A percentile compares a stretch with the other conserved stretches of the same genome.
phyloP scores from a whole-genome alignment of 164 flowering plant genomes.

The Amborella trichopoda region DNA sequence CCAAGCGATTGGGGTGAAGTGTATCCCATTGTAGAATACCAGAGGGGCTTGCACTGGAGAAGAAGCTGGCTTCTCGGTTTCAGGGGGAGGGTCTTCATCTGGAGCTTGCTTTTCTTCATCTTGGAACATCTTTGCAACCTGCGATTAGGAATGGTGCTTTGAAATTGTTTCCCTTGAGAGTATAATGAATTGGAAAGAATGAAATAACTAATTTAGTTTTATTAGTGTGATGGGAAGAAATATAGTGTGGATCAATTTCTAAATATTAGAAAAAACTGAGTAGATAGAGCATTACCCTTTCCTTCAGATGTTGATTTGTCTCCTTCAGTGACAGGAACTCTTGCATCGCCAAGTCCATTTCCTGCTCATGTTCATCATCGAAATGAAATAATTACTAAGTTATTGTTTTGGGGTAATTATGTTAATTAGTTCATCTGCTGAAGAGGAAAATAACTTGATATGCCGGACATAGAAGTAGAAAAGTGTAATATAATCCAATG shows the following conservation, averaged over 20 bases:
- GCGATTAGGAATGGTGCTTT: conserved; percentile 8
- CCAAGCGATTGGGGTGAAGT: conserved; percentile 32
- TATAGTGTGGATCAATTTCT: neutral
- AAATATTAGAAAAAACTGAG: too few species aligned
- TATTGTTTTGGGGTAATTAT: neutral
- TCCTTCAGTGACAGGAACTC: conserved; percentile 42
- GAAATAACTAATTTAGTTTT: neutral
- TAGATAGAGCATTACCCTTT: conserved; percentile 28
- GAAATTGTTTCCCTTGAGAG: conserved; percentile 26
- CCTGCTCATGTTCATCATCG: conserved; percentile 21
- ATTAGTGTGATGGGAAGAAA: neutral
- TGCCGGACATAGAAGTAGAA: neutral
- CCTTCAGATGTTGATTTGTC: conserved; percentile 44
- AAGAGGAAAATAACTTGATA: neutral
- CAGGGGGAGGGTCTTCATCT: conserved; percentile 12
- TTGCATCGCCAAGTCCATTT: conserved; percentile 52
- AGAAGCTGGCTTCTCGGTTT: conserved; percentile 10
- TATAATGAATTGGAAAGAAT: neutral
- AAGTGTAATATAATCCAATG: neutral
- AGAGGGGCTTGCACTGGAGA: conserved; percentile 18
- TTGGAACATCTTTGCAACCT: neutral
- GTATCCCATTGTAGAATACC: conserved; percentile 19
- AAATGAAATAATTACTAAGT: neutral
- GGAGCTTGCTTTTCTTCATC: conserved; percentile 21
- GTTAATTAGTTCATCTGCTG: neutral